Percentiles rank a stretch among this genome's conserved stretches.
phyloP scores from a whole-genome alignment of 225 moss, liverwort and hornwort genomes.

The Bryoerythrophyllum caledonicum region DNA sequence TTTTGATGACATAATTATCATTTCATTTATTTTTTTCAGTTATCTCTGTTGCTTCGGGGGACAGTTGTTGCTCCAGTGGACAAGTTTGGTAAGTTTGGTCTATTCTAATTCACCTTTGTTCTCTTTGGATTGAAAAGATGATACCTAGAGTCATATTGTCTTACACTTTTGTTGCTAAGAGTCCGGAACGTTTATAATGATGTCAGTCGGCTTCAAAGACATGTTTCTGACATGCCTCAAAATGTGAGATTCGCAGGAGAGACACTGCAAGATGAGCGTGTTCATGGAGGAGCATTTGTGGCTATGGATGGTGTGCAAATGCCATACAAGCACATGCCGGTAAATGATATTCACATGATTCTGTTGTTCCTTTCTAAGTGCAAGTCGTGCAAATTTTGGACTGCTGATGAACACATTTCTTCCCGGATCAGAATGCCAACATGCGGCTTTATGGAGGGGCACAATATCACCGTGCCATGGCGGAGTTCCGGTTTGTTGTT shows the following conservation, averaged over 20 bases:
- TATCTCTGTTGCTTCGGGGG: conserved; percentile 89
- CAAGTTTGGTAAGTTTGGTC: conserved; percentile 75
- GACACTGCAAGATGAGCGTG: conserved; percentile 95
- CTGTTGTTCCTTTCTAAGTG: neutral
- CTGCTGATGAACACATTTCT: neutral
- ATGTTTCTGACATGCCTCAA: conserved; percentile 13
- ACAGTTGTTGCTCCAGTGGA: conserved; percentile 97
- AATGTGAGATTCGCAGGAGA: conserved; percentile 66
- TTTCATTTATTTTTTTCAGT: conserved; percentile 32
- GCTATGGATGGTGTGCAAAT: conserved; percentile 93
- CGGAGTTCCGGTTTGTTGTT: conserved; percentile 97
- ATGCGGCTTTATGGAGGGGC: conserved; percentile 99
- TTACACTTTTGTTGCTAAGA: neutral
- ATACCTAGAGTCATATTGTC: neutral
- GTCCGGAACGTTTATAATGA: conserved; percentile 2
- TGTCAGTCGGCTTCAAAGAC: conserved; percentile 5
- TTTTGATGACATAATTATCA: neutral
- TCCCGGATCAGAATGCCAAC: conserved; percentile 68
- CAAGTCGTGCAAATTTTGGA: neutral
- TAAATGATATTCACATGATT: conserved; percentile 21
- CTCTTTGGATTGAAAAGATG: neutral
- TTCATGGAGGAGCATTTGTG: conserved; percentile 92
- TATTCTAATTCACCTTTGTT: neutral
- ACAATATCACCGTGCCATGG: conserved; percentile 99
- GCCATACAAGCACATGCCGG: conserved; percentile 90